phyloP scores from a whole-genome alignment of 2,329 filamentous ascomycete species.

The Zymoseptoria ardabiliae region DNA sequence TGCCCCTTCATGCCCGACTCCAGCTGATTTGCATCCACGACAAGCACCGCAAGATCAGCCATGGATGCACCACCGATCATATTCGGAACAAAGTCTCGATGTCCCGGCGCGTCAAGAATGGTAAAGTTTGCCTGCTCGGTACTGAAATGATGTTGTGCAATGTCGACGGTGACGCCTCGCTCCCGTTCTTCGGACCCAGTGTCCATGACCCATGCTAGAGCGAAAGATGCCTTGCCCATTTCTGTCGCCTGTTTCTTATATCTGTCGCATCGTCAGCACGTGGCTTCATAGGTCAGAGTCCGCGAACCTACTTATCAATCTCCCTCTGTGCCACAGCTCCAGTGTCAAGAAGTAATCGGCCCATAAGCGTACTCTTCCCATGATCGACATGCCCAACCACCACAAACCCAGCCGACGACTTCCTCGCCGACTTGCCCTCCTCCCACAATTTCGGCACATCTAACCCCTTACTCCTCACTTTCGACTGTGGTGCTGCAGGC shows the following conservation, averaged over 20 bases:
- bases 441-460: slow-evolving; percentile 51
- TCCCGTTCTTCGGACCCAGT: slow-evolving; percentile 82
- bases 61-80: slow-evolving; percentile 98
- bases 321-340: slow-evolving; percentile 82
- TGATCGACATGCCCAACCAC: slow-evolving; percentile 83
- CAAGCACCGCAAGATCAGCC: slow-evolving; percentile 89
- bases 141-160: slow-evolving; percentile 90
- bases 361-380: slow-evolving; percentile 97
- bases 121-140: slow-evolving; percentile 83
- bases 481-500: slow-evolving; percentile 22
- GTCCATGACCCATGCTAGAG: slow-evolving; percentile 93
- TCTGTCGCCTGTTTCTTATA: slow-evolving; percentile 69
- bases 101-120: slow-evolving; percentile 89
- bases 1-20: slow-evolving; percentile 90
- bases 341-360: slow-evolving; percentile 80
- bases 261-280: slow-evolving; percentile 11
- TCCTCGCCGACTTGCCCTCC: slow-evolving; percentile 18
- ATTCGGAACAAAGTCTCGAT: slow-evolving; percentile 93
- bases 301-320: slow-evolving; percentile 55
- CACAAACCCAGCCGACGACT: slow-evolving; percentile 26
- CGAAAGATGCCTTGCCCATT: slow-evolving; percentile 91
- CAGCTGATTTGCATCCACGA: slow-evolving; percentile 91
- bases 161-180: slow-evolving; percentile 91
- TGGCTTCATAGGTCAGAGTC: neutral
- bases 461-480: slow-evolving; percentile 65